Conservation (phyloP, 176 grass and related monocot species). For the Phyllostachys edulis region DNA sequence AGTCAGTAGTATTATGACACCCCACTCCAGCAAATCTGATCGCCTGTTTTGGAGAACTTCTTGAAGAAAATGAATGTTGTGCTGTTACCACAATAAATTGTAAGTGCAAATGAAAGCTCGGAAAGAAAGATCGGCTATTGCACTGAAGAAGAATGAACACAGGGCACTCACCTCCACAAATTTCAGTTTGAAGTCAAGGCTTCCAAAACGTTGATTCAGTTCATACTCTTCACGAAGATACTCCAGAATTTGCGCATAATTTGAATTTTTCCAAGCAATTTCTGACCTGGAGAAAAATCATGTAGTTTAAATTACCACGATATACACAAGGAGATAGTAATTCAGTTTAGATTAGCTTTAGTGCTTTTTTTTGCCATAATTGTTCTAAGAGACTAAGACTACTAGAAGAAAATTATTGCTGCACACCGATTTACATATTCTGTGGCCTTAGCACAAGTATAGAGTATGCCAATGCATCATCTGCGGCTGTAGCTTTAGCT, state of each 20-base stretch:
- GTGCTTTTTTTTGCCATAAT: not conserved
- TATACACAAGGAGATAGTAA: conserved; percentile 6
- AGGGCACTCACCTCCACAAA: conserved; percentile 76
- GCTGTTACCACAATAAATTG: conserved; percentile 55
- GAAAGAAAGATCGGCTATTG: not conserved
- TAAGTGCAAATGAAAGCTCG: not conserved
- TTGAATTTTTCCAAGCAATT: conserved; percentile 98
- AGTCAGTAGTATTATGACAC: conserved; percentile 69
- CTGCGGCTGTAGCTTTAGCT: not conserved
- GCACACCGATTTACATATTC: not conserved
- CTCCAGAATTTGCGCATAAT: conserved; percentile 89
- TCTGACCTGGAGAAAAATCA: conserved; percentile 55
- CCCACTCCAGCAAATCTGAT: conserved; percentile 83
- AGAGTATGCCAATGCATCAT: not conserved
- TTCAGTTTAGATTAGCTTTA: not conserved
- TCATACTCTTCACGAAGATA: conserved; percentile 90
- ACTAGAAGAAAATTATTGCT: not conserved
- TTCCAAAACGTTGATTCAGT: conserved; percentile 84
- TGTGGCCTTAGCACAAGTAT: not conserved
- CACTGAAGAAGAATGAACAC: conserved; percentile 12
- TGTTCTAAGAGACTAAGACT: not conserved
- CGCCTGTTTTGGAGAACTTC: conserved; percentile 89
- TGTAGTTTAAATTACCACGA: not conserved
- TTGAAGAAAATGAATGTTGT: conserved; percentile 96
- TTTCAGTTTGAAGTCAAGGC: conserved; percentile 92